phyloP scores from a whole-genome alignment of 2,329 filamentous ascomycete genomes.

The Fragosphaeria purpurea region DNA sequence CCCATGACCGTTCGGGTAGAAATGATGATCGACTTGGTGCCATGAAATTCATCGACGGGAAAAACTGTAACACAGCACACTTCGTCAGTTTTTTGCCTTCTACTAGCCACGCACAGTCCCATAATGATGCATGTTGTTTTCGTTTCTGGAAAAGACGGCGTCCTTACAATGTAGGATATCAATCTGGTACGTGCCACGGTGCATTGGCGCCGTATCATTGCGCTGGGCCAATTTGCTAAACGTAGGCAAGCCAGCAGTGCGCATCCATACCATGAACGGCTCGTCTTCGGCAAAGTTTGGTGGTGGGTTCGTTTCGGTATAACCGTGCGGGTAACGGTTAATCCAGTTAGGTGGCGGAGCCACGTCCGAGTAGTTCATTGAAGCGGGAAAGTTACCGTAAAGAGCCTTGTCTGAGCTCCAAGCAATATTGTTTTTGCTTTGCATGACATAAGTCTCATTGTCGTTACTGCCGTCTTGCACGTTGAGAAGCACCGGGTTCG shows the following conservation, averaged over 20 bases:
- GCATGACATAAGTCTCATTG: slow-evolving; percentile 61
- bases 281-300: slow-evolving; percentile 68
- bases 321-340: slow-evolving; percentile 57
- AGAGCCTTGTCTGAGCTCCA: slow-evolving; percentile 77
- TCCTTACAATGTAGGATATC: slow-evolving; percentile 68
- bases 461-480: slow-evolving; percentile 26
- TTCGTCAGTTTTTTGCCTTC: no score
- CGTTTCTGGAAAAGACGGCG: no score
- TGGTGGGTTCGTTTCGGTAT: slow-evolving; percentile 53
- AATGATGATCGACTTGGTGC: slow-evolving; percentile 82
- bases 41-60: slow-evolving; percentile 65
- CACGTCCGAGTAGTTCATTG: slow-evolving; percentile 56
- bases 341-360: slow-evolving; percentile 82
- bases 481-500: slow-evolving; percentile 52
- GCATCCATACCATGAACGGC: slow-evolving; percentile 97
- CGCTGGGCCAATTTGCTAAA: slow-evolving; percentile 90
- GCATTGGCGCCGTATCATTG: slow-evolving; percentile 64
- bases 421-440: slow-evolving; percentile 63
- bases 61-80: slow-evolving; percentile 50
- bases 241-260: slow-evolving; percentile 82
- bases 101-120: no score
- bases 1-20: slow-evolving; percentile 89
- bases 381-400: slow-evolving; percentile 51
- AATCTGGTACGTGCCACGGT: slow-evolving; percentile 62
- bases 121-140: no score